These are phyloP conservation scores for Coccomyxa sp. DNA, from an alignment of 139 green algal genomes.

Conservation along the genomic window DNA sequence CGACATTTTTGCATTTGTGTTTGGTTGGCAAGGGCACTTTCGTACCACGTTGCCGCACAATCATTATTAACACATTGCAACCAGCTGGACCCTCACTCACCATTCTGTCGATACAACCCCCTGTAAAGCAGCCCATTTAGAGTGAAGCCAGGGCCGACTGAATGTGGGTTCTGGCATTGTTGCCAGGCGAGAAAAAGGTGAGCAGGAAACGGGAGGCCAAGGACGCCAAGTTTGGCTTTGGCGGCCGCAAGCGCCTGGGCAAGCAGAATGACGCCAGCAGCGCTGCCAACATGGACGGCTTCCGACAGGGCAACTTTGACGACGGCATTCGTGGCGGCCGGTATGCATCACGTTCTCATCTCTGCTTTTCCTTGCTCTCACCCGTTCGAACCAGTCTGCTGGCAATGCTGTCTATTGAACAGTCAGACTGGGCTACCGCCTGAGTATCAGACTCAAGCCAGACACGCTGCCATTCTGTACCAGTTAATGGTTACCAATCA, in stretches of 20 bases:
- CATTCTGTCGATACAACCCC: too few species aligned
- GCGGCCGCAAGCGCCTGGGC: constrained; percentile 69
- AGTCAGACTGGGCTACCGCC: neutral
- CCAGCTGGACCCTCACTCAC: too few species aligned
- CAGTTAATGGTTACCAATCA: neutral
- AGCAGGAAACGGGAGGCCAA: constrained; percentile 52
- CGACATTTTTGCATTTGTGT: too few species aligned
- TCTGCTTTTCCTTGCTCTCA: neutral
- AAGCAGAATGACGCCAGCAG: constrained; percentile 91
- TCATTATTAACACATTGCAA: too few species aligned
- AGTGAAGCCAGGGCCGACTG: too few species aligned
- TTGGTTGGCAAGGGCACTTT: too few species aligned
- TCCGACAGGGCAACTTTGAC: constrained; percentile 32
- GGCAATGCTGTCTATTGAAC: too few species aligned
- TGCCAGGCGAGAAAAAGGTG: neutral
- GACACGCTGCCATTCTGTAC: neutral
- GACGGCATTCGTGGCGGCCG: constrained; percentile 7
- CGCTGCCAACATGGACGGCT: constrained; percentile 72
- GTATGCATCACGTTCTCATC: neutral
- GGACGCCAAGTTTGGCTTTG: constrained; percentile 81
- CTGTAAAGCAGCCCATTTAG: too few species aligned
- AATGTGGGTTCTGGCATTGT: too few species aligned
- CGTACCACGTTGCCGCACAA: too few species aligned
- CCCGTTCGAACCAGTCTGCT: neutral
- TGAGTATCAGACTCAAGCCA: neutral